Evolutionary conservation across 202 grass and related monocot genomes (phyloP).

Genomic region (Setaria viridis): DNA sequence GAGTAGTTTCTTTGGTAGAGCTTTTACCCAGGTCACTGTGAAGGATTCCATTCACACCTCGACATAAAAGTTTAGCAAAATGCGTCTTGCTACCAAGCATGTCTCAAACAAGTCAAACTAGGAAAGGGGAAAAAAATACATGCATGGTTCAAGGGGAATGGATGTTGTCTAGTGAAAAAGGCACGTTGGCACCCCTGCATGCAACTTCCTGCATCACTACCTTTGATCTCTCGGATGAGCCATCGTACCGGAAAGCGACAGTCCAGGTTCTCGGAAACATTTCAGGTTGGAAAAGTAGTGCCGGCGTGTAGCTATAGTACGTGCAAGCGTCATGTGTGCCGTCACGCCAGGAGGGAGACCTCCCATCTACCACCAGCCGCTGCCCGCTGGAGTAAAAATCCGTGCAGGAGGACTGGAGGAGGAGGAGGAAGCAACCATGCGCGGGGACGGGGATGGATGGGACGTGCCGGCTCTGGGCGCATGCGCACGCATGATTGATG

Average conservation of each 20-base stretch:
- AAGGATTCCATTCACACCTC: not conserved
- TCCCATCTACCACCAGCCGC: not conserved
- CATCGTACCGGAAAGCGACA: slow-evolving; percentile 14
- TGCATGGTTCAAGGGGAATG: not conserved
- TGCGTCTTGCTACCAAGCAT: not conserved
- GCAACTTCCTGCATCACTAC: not conserved
- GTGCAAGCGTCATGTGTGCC: not conserved
- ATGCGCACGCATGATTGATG: slow-evolving; percentile 37
- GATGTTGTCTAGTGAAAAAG: not conserved
- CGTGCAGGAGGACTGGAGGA: too few species aligned
- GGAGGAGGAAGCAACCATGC: not conserved
- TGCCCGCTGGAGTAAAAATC: not conserved
- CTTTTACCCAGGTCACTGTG: not conserved
- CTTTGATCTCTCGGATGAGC: not conserved
- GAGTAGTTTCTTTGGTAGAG: not conserved
- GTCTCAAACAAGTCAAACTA: not conserved
- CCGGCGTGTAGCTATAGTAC: not conserved
- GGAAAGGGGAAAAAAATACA: not conserved
- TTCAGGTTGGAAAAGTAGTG: not conserved
- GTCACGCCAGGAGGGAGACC: not conserved
- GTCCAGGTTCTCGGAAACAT: slow-evolving; percentile 29
- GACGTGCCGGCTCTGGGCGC: not conserved
- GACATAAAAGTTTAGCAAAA: not conserved
- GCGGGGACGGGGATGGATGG: not conserved
- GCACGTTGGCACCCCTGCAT: not conserved